A percentile compares a stretch with the other conserved stretches of the same genome.
phyloP scores from a whole-genome alignment of 140 eudicot species.

The Flaveria floridana region DNA sequence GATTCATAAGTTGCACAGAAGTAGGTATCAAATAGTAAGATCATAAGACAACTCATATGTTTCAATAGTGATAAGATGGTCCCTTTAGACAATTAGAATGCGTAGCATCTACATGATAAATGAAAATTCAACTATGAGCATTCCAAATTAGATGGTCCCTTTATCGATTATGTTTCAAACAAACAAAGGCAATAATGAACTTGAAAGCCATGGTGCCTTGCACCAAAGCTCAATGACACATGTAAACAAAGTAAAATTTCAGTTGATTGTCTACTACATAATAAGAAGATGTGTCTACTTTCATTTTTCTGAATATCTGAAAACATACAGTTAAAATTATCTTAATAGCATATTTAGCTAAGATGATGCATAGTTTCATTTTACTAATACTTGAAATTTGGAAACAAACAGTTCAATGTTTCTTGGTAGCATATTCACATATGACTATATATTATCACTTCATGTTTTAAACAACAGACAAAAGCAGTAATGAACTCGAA shows the following conservation, averaged over 20 bases:
- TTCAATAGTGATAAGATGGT: not conserved
- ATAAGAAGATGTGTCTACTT: not conserved
- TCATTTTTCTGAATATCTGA: not conserved
- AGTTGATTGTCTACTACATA: not conserved
- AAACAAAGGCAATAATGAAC: not conserved
- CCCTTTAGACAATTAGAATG: not conserved
- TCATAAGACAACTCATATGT: not conserved
- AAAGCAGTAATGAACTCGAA: constrained; percentile 13
- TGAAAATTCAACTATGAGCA: not conserved
- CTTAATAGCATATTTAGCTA: not conserved
- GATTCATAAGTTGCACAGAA: not conserved
- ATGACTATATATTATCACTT: not conserved
- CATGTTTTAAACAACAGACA: not conserved
- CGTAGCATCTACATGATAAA: not conserved
- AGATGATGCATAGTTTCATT: not conserved
- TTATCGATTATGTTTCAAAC: not conserved
- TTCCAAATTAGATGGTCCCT: too few species aligned
- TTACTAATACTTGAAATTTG: not conserved
- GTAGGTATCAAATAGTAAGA: not conserved
- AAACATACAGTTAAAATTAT: not conserved
- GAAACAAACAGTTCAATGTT: not conserved
- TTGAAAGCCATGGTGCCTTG: constrained; percentile 51
- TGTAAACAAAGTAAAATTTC: constrained; percentile 49
- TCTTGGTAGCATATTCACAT: not conserved
- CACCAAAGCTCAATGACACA: constrained; percentile 91